Evolutionary conservation across 164 flowering plant genomes (phyloP).

Genomic region (Dillenia suffruticosa): DNA sequence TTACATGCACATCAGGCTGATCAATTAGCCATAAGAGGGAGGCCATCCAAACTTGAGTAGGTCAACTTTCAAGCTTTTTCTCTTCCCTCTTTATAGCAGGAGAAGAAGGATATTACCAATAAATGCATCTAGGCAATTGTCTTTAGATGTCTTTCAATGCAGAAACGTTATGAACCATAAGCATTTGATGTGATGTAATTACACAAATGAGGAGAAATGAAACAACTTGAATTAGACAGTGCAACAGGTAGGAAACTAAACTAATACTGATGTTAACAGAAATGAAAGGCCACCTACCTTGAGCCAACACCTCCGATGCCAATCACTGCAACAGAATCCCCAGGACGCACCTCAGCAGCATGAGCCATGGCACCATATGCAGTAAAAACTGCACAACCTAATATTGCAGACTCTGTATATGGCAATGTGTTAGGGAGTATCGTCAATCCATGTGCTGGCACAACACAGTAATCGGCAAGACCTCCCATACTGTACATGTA

Average conservation of each 20-base stretch:
- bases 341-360: conserved; percentile 91
- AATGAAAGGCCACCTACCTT: conserved; percentile 42
- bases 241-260: neutral
- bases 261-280: neutral
- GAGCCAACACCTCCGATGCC: conserved; percentile 99
- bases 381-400: conserved; percentile 97
- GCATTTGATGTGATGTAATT: too few relatives aligned
- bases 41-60: too few relatives aligned
- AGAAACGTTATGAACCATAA: too few relatives aligned
- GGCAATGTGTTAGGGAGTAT: conserved; percentile 78
- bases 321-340: conserved; percentile 94
- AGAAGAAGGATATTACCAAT: too few relatives aligned
- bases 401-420: conserved; percentile 85
- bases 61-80: too few relatives aligned
- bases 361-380: conserved; percentile 99
- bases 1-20: too few relatives aligned
- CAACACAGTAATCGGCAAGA: conserved; percentile 91
- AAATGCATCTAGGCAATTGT: too few relatives aligned
- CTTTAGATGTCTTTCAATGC: too few relatives aligned
- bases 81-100: too few relatives aligned
- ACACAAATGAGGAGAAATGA: too few relatives aligned
- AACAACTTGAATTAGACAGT: too few relatives aligned
- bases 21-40: too few relatives aligned
- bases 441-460: conserved; percentile 84
- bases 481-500: conserved; percentile 99